phyloP scores from a whole-genome alignment of 805 yeast genomes.

The Spathaspora girioi region DNA sequence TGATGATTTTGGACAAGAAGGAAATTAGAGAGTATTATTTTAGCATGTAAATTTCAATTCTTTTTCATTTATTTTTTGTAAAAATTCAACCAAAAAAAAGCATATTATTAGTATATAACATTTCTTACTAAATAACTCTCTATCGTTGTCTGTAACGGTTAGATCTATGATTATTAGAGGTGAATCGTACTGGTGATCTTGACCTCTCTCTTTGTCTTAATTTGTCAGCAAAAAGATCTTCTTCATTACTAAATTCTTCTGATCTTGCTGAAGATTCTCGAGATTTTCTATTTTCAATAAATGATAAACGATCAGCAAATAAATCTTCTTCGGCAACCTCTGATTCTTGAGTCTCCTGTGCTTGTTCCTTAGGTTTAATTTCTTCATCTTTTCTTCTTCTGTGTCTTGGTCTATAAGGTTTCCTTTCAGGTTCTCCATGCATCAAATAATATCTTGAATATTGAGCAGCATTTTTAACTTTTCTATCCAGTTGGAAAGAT shows the following conservation, averaged over 20 bases:
- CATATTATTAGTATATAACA: neutral
- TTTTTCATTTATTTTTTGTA: neutral
- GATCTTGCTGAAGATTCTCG: neutral
- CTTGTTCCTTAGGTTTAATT: slow-evolving; percentile 10
- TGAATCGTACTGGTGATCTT: slow-evolving; percentile 16
- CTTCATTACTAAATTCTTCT: slow-evolving; percentile 17
- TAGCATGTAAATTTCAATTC: neutral
- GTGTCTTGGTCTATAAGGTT: slow-evolving; percentile 14
- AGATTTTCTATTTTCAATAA: neutral
- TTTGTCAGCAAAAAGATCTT: slow-evolving; percentile 34
- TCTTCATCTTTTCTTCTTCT: slow-evolving; percentile 11
- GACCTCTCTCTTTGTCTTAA: slow-evolving; percentile 21
- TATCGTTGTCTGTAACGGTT: neutral
- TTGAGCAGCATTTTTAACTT: slow-evolving; percentile 52
- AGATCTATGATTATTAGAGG: neutral
- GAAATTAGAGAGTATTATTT: slow-evolving; percentile 47
- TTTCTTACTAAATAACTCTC: neutral
- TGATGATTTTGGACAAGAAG: slow-evolving; percentile 95
- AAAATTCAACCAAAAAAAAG: neutral
- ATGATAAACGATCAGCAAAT: slow-evolving; percentile 25
- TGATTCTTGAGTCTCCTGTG: slow-evolving; percentile 4
- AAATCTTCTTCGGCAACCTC: slow-evolving; percentile 27
- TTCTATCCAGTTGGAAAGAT: slow-evolving; percentile 52
- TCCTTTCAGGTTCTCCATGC: slow-evolving; percentile 67
- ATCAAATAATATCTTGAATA: slow-evolving; percentile 61